Evolutionary conservation across 257 asterid species (phyloP).

Genomic region (Lantana camara): DNA sequence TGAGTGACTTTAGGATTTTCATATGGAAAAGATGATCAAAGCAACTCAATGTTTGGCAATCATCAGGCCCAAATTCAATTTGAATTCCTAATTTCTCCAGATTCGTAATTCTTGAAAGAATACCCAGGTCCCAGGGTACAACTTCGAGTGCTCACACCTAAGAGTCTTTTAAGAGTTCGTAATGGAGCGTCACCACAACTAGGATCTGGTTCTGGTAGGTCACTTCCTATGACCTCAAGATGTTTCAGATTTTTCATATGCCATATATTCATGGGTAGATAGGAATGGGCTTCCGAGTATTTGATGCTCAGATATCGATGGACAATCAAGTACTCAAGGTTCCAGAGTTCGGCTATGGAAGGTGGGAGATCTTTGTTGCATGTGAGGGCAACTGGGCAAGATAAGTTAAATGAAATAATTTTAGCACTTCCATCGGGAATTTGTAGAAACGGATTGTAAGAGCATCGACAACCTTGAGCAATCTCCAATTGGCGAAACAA

Average conservation of each 20-base stretch:
- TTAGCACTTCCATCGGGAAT: neutral
- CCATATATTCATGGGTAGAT: conserved; percentile 12
- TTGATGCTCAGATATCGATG: neutral
- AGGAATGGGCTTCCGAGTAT: neutral
- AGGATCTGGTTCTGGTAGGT: neutral
- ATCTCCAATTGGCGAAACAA: neutral
- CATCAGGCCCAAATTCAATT: neutral
- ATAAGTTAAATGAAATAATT: neutral
- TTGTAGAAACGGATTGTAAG: neutral
- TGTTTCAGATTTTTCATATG: conserved; percentile 21
- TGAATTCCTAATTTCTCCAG: conserved; percentile 17
- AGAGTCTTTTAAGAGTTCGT: conserved; percentile 17
- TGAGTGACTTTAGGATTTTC: neutral
- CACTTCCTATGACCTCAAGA: conserved; percentile 6
- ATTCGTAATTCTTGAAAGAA: conserved; percentile 6
- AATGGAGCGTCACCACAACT: neutral
- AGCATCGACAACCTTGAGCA: conserved; percentile 9
- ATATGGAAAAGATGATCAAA: conserved; percentile 9
- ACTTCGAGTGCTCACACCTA: neutral
- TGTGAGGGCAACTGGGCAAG: conserved; percentile 18
- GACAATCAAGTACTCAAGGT: conserved; percentile 6
- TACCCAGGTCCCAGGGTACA: neutral
- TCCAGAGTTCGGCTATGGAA: conserved; percentile 1
- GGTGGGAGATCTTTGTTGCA: neutral
- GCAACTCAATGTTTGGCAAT: neutral